Evolutionary conservation across 305 asterid species (phyloP).

Genomic region (Petunia hybrid): DNA sequence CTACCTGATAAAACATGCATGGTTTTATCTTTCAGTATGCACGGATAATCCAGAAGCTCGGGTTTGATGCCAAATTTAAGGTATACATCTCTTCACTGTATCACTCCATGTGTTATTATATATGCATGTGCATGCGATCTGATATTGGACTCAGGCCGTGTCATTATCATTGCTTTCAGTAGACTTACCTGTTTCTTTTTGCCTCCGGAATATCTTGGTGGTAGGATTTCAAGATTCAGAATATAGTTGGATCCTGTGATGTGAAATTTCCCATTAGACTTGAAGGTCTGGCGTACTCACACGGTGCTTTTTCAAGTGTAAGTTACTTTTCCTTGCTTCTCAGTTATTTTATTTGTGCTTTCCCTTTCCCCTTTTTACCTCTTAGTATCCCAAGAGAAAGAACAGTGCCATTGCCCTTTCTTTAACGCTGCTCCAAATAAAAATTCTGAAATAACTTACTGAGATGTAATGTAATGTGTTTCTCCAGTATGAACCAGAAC

Average conservation of each 20-base stretch:
- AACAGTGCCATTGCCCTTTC: neutral
- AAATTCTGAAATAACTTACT: neutral
- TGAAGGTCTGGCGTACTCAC: slow-evolving; percentile 55
- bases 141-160: neutral
- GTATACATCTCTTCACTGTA: slow-evolving; percentile 18
- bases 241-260: slow-evolving; percentile 53
- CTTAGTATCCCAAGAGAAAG: neutral
- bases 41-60: slow-evolving; percentile 52
- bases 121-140: neutral
- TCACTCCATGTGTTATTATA: neutral
- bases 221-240: slow-evolving; percentile 58
- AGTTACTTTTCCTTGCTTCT: slow-evolving; percentile 22
- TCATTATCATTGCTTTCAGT: neutral
- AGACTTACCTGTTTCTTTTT: neutral
- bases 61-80: slow-evolving; percentile 48
- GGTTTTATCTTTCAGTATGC: slow-evolving; percentile 44
- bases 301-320: slow-evolving; percentile 55
- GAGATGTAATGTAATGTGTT: neutral
- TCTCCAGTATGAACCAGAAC: slow-evolving; percentile 54
- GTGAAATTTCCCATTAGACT: slow-evolving; percentile 54
- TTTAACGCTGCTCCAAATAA: no score
- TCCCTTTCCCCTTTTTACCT: neutral
- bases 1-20: no score
- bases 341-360: neutral
- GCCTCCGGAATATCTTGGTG: neutral